Base-by-base conservation (phyloP, 73 alveolate genomes). In the Paramecium pentaurelia region DNA sequence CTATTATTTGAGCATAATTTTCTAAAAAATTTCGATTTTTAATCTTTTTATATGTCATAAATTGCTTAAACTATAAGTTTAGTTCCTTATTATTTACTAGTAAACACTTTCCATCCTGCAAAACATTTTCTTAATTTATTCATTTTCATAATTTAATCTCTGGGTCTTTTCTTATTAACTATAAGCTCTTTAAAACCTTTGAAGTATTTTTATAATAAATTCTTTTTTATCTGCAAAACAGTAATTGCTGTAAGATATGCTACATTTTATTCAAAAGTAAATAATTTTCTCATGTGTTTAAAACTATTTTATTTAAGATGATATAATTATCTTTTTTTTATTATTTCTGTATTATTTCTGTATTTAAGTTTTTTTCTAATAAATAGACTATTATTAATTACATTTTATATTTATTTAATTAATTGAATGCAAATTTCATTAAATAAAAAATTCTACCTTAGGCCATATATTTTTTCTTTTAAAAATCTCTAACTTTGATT, bases 401-500 rank as follows among this genome's bases (percentile, higher is more conserved):
- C 91, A 8, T 80, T 80, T 28, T 42, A 44, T 80, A 80, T 80
- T 49, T 49, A 80, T 28, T 40, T 25, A 80, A 80, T 25, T 42
- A 8, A 20, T 47, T 40, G 27, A 80, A 80, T 8, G 71, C 77
- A 45, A 25, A 27, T 47, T 49, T 80, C 49, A 80, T 11, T 10
- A 80, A 11, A 9, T 45, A 80, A 45, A 80, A 45, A 4, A 47
- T 45, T 45, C 91, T 42, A 4, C 77, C 91, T 49, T 80, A 22
- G 5, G 25, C 34, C 91, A 80, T 80, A 80, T 32, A 45, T 14
- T 80, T 80, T 25, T 80, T 80, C 73, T 80, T 80, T 44, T 47
- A 47, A 49, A 27, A 80, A 44, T 80, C 91, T 80, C 73, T 42
- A 14, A 44, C 51, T 80, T 80, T 80, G 20, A 80, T 80, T 45